Evolutionary conservation across 1,284 basidiomycete genomes (phyloP), one percentile per base, ranked within the genome.

Genomic region (Trichosporon faecale): DNA sequence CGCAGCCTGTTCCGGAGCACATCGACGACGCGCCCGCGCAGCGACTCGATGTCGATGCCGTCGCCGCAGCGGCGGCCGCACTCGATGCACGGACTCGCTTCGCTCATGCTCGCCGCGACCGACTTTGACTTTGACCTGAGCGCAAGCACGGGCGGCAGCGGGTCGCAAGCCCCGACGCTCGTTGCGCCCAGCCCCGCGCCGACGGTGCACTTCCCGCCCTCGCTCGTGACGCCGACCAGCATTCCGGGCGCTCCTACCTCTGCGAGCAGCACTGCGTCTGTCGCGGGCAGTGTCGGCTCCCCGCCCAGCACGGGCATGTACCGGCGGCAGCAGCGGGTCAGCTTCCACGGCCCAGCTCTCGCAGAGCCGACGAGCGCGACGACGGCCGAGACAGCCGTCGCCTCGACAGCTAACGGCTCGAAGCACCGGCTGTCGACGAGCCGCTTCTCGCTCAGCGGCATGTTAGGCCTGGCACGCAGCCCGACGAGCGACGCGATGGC

Each of bases 381-480:
- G 5, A 77, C 76, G 21, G 76, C 77, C 25, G 79, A 80, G 60
- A 71, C 72, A 18, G 55, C 75, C 72, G n/a, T 74, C 11, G 72
- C 72, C 6, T 72, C 73, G 14, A 72, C 73, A 11, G 64, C 65
- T 64, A 69, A 68, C 60, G 55, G 63, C 37, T 64, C 65, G 31
- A 63, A 65, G 16, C 52, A 60, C 12, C 70, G 67, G 33, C 46
- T 63, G 31, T 52, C 63, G 16, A 44, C 55, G 31, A 65, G 46
- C 18, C 70, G 80, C 29, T 82, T 81, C 70, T 81, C 80, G 18
- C 77, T 82, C 31, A 78, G 76, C 6, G 79, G 78, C 27, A 77
- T 79, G 11, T 71, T 81, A n/a, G 80, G 81, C 9, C 70, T 78
- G 31, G 63, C 64, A 3, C 68, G 72, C 12, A 71, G 66, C 6